phyloP scores from a whole-genome alignment of 495 filamentous ascomycete species.

The Penicillium atrosanguineum region DNA sequence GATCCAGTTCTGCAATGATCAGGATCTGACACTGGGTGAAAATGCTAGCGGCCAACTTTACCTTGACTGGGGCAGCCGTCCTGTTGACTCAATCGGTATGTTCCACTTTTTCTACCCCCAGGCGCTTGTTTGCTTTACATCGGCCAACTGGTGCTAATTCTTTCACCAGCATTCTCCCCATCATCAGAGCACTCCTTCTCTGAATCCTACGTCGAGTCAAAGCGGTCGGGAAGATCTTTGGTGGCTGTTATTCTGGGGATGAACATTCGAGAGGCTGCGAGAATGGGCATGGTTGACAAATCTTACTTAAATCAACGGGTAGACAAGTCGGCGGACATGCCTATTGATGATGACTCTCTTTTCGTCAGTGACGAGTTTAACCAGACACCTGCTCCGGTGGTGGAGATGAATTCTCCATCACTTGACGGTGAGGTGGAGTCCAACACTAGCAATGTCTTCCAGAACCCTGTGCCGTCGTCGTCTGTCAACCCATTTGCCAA shows the following conservation, averaged over 20 bases:
- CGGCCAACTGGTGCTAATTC: neutral
- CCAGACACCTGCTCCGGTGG: slow-evolving; percentile 13
- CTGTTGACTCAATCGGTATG: slow-evolving; percentile 45
- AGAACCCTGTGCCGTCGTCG: slow-evolving; percentile 9
- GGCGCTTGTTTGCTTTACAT: neutral
- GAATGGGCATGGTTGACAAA: slow-evolving; percentile 45
- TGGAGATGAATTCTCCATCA: slow-evolving; percentile 2
- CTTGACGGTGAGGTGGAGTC: neutral
- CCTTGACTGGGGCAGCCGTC: slow-evolving; percentile 49
- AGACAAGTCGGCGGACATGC: slow-evolving; percentile 1
- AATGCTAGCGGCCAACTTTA: slow-evolving; percentile 50
- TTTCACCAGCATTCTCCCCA: slow-evolving; percentile 34
- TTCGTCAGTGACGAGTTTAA: slow-evolving; percentile 47
- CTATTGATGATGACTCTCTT: slow-evolving; percentile 35
- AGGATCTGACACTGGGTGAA: slow-evolving; percentile 61
- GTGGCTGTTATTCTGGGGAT: slow-evolving; percentile 53
- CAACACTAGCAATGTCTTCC: slow-evolving; percentile 3
- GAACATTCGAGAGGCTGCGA: slow-evolving; percentile 45
- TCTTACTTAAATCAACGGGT: slow-evolving; percentile 22
- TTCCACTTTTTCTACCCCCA: slow-evolving; percentile 4
- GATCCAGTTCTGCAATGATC: slow-evolving; percentile 63
- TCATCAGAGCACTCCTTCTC: slow-evolving; percentile 52
- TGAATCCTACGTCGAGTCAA: slow-evolving; percentile 47
- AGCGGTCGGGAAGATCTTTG: slow-evolving; percentile 47
- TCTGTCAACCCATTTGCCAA: neutral